These are phyloP conservation scores for Salix caprea DNA, from an alignment of 345 rosid genomes.

Conservation along the genomic window DNA sequence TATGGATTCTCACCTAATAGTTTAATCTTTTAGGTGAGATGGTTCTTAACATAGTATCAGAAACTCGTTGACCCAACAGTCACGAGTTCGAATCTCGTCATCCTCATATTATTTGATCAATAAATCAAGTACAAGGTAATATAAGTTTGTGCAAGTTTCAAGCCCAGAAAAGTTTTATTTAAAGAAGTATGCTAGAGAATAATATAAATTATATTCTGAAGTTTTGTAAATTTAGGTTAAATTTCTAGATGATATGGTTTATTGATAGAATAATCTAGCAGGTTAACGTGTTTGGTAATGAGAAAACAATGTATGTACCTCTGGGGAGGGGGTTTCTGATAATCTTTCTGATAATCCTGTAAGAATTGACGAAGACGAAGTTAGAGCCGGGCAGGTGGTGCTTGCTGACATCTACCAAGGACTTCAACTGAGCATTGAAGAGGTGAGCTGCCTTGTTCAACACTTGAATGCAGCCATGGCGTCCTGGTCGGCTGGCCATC, in stretches of 20 bases:
- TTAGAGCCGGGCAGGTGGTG: conserved; percentile 28
- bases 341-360: conserved; percentile 44
- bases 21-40: too few relatives aligned
- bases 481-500: not conserved
- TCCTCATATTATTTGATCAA: too few relatives aligned
- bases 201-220: too few relatives aligned
- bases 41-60: too few relatives aligned
- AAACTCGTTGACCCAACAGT: too few relatives aligned
- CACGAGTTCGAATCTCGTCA: too few relatives aligned
- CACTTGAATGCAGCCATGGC: conserved; percentile 17
- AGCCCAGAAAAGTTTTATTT: fast-evolving
- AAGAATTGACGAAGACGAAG: conserved; percentile 42
- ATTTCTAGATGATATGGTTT: too few relatives aligned
- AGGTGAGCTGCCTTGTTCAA: conserved; percentile 48
- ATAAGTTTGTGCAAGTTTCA: fast-evolving
- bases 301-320: conserved; percentile 26
- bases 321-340: conserved; percentile 27
- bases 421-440: conserved; percentile 38
- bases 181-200: fast-evolving
- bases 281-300: not conserved
- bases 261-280: not conserved
- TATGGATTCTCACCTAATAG: too few relatives aligned
- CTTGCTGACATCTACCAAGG: conserved; percentile 11
- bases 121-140: too few relatives aligned
- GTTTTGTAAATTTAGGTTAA: too few relatives aligned